phyloP scores from a whole-genome alignment of 306 rosid genomes.

The Fragaria iinumae region DNA sequence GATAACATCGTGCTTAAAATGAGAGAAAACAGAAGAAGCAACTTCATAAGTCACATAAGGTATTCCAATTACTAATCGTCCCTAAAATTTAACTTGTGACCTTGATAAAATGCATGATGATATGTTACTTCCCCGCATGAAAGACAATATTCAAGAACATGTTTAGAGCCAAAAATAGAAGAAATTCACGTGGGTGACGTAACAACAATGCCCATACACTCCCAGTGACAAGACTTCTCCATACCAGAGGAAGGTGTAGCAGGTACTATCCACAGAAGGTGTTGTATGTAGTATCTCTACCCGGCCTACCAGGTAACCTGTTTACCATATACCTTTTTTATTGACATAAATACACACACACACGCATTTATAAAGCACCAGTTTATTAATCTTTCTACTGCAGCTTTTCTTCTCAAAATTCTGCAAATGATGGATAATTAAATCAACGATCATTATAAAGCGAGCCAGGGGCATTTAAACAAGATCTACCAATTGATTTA shows the following conservation, averaged over 20 bases:
- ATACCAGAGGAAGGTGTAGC: neutral
- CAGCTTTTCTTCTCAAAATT: neutral
- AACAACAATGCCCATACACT: neutral
- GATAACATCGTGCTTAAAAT: neutral
- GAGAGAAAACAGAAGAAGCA: neutral
- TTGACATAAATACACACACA: no score
- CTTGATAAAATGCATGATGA: neutral
- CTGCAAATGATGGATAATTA: slow-evolving; percentile 3
- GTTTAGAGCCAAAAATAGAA: neutral
- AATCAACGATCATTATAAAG: neutral
- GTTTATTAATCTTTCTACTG: neutral
- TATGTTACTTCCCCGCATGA: neutral
- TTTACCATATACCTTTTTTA: neutral
- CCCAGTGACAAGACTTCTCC: neutral
- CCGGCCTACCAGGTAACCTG: neutral
- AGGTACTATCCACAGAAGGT: neutral
- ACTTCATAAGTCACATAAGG: neutral
- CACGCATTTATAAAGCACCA: no score
- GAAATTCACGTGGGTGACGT: neutral
- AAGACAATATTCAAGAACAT: neutral
- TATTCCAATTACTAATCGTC: neutral
- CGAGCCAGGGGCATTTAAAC: neutral
- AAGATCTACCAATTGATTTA: neutral
- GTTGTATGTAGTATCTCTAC: neutral
- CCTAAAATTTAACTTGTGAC: neutral